phyloP scores from a whole-genome alignment of 2,329 filamentous ascomycete species.

The Triangularia setosa region DNA sequence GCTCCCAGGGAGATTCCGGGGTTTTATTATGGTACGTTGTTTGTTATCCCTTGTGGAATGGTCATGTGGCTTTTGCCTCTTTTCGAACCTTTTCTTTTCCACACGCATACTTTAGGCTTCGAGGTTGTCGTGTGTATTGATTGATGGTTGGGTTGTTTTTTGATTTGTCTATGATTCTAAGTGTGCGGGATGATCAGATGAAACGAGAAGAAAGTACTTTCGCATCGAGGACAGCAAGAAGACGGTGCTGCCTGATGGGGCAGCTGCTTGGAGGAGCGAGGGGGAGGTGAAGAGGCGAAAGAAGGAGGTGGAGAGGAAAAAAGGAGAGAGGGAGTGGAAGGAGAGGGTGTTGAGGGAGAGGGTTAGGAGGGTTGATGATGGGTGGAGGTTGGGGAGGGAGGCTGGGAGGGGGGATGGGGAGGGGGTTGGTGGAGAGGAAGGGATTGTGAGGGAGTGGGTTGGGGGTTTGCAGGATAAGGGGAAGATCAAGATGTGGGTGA shows the following conservation, averaged over 20 bases:
- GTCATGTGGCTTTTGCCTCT: background rate
- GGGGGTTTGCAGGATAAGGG: background rate
- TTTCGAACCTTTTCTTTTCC: too few relatives aligned
- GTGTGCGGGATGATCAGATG: background rate
- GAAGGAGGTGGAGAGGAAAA: slow-evolving; percentile 1
- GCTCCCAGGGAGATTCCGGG: background rate
- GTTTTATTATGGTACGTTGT: background rate
- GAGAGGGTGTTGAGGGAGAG: slow-evolving; percentile 7
- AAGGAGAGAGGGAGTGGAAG: background rate
- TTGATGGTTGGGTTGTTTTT: slow-evolving; percentile 34
- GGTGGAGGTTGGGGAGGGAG: slow-evolving; percentile 12
- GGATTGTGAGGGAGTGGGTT: background rate
- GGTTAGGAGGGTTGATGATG: slow-evolving; percentile 5
- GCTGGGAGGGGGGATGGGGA: background rate
- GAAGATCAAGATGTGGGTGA: background rate
- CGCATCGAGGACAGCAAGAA: slow-evolving; percentile 57
- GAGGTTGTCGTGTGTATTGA: slow-evolving; percentile 56
- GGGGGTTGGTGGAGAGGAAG: slow-evolving; percentile 4
- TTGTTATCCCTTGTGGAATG: background rate
- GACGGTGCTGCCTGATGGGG: slow-evolving; percentile 34
- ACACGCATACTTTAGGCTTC: slow-evolving; percentile 43
- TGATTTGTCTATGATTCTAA: background rate
- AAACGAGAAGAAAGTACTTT: slow-evolving; percentile 43
- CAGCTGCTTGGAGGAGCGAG: slow-evolving; percentile 15
- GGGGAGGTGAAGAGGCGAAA: slow-evolving; percentile 21